Evolutionary conservation across 2,329 filamentous ascomycete genomes (phyloP), one percentile per base, ranked within the genome.

Genomic region (Colletotrichum brevisporum): DNA sequence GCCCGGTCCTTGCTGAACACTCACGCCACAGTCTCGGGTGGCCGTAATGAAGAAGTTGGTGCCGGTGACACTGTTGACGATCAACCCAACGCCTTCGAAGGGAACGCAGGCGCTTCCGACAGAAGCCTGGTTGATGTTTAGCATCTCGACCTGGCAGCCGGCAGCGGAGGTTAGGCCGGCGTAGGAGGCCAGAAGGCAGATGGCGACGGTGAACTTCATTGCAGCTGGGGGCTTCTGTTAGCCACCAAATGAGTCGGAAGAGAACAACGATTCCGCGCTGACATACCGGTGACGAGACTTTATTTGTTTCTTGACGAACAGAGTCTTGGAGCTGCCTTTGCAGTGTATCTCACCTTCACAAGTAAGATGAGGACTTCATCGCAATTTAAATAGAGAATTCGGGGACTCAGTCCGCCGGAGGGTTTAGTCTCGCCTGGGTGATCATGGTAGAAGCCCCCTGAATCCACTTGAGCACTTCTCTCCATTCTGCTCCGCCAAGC

Each of bases 101-200:
- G 57, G 51, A 12, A 62, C 13, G 6, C 43, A 67, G 16, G 21
- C 57, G 24, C 3, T 62, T 3, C 51, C 57, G 4, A 67, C 27
- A 0, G 18, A 27, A 15, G 21, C 48, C 18, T 50, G 3, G 13
- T 55, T 51, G 41, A 56, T 9, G 51, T 67, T 62, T 2, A 66
- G 41, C 4, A 66, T 18, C 27, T 66, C 56, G 1, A 56, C 57
- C 21, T 36, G 41, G 12, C 31, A 66, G 0, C 63, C 63, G 24
- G 50, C 56, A 26, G 56, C 61, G 9, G 18, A 16, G 4, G 51
- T 50, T 0, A 62, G 21, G 41, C 56, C 57, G 31, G 26, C 21
- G 16, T 55, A 36, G 5, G 51, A 50, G 3, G 15, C 16, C 21
- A 61, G 12, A n/a, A 45, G 18, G 5, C 51, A 66, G 16, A 31